Evolutionary conservation across 306 rosid species (phyloP).

Genomic region (Bauhinia variegata): DNA sequence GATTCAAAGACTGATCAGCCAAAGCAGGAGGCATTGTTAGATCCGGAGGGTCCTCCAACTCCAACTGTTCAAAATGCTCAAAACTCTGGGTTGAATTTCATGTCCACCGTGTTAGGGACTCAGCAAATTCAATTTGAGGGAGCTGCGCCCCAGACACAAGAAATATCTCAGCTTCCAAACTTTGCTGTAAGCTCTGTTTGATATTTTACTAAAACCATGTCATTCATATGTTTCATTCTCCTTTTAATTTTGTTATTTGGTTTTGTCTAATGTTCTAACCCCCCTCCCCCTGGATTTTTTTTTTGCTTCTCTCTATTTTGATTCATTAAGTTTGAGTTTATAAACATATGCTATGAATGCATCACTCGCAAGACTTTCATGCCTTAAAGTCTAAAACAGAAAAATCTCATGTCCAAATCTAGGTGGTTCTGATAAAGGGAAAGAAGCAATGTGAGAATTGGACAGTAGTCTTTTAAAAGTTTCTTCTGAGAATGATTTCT

Average conservation of each 20-base stretch:
- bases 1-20: conserved; percentile 40
- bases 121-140: conserved; percentile 51
- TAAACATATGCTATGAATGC: no score
- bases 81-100: conserved; percentile 49
- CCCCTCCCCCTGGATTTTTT: no score
- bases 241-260: background rate
- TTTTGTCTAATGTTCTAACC: background rate
- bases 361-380: no score
- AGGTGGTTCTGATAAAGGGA: no score
- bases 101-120: conserved; percentile 47
- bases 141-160: conserved; percentile 48
- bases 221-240: no score
- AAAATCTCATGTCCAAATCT: no score
- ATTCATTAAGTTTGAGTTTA: no score
- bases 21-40: conserved; percentile 39
- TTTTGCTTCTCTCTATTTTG: no score
- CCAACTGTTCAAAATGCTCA: conserved; percentile 37
- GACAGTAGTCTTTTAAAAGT: no score
- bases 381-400: no score
- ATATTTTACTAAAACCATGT: background rate
- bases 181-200: conserved; percentile 39
- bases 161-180: conserved; percentile 37
- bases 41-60: conserved; percentile 35
- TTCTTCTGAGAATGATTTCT: no score
- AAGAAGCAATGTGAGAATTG: no score